Evolutionary conservation across 2,329 filamentous ascomycete genomes (phyloP).

Genomic region (Fusarium redolens): DNA sequence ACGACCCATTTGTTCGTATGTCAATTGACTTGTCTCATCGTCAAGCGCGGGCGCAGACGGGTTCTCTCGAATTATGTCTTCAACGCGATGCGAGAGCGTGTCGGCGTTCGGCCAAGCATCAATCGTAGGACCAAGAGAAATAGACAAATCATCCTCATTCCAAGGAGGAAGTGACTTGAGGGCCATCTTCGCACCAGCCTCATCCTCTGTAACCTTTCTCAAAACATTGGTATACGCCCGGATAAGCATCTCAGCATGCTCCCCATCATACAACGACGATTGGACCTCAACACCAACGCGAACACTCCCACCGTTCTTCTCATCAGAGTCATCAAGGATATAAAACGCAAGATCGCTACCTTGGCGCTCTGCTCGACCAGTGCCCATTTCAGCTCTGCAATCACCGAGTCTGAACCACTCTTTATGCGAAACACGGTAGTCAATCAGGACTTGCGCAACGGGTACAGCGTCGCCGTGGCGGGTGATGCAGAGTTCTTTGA

Average conservation of each 20-base stretch:
- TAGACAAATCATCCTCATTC: background rate
- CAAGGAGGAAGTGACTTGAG: background rate
- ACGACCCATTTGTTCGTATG: background rate
- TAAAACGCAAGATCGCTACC: background rate
- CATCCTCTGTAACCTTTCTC: background rate
- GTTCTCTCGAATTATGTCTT: background rate
- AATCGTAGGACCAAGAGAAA: background rate
- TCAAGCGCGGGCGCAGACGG: background rate
- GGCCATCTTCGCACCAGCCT: background rate
- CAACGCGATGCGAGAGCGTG: background rate
- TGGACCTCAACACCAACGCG: background rate
- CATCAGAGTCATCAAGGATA: background rate
- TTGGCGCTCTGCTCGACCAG: background rate
- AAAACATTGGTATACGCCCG: background rate
- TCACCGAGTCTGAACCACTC: constrained; percentile 10
- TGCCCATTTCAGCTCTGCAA: constrained; percentile 5
- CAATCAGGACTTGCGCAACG: background rate
- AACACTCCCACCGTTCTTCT: background rate
- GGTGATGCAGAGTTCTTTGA: constrained; percentile 2
- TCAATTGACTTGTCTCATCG: background rate
- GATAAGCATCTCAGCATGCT: constrained; percentile 5
- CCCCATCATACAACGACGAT: background rate
- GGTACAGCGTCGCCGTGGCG: constrained; percentile 1
- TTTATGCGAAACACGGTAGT: constrained; percentile 6
- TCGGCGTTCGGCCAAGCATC: background rate